Conservation (phyloP, 306 rosid species). For the Trifolium subterraneum region DNA sequence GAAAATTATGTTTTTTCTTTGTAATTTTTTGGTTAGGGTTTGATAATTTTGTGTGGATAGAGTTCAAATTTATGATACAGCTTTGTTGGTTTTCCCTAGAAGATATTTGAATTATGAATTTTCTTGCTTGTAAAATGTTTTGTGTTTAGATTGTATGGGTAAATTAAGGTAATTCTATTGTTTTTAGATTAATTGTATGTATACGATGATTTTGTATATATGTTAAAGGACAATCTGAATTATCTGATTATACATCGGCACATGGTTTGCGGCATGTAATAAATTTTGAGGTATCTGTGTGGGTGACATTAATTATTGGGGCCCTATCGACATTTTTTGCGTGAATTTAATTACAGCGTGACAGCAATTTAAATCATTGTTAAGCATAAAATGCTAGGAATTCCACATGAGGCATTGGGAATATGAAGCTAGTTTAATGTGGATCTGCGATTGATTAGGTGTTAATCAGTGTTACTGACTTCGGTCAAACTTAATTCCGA, state of each 20-base stretch:
- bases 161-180: background rate
- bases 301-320: background rate
- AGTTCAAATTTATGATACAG: background rate
- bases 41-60: background rate
- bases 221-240: constrained; percentile 6
- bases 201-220: background rate
- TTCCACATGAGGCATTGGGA: background rate
- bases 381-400: background rate
- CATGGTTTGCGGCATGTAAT: background rate
- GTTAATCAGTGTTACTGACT: constrained; percentile 5
- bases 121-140: background rate
- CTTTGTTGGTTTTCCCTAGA: constrained; percentile 7
- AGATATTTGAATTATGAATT: constrained; percentile 25
- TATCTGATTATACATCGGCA: too few species aligned
- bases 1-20: background rate
- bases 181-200: background rate
- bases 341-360: background rate
- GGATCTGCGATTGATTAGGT: constrained; percentile 7
- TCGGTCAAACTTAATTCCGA: background rate
- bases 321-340: background rate
- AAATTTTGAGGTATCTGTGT: background rate
- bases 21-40: background rate
- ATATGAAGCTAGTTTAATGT: constrained; percentile 1
- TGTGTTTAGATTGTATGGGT: background rate
- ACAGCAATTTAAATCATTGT: background rate